These are phyloP conservation scores for Leccinum sublutescens DNA, from an alignment of 768 basidiomycete genomes.

Conservation along the genomic window DNA sequence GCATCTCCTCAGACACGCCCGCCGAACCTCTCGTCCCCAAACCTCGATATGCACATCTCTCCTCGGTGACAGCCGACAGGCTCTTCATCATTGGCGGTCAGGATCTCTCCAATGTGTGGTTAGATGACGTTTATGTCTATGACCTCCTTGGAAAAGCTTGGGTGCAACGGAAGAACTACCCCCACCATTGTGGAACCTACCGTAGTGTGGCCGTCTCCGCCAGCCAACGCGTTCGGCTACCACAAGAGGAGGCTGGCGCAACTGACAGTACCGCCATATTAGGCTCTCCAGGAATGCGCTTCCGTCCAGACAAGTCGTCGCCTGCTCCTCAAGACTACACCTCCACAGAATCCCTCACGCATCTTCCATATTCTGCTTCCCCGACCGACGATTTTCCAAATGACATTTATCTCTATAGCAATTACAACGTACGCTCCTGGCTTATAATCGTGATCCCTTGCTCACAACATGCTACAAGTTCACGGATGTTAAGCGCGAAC, in stretches of 20 bases:
- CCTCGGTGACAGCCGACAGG: slow-evolving; percentile 77
- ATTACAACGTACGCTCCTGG: slow-evolving; percentile 76
- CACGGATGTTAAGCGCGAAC: slow-evolving; percentile 92
- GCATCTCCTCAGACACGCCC: slow-evolving; percentile 34
- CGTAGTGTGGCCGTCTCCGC: slow-evolving; percentile 88
- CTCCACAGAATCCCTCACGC: slow-evolving; percentile 55
- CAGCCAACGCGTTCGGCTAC: slow-evolving; percentile 59
- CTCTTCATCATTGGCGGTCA: slow-evolving; percentile 95
- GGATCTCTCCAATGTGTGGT: slow-evolving; percentile 89
- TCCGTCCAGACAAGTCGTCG: slow-evolving; percentile 47
- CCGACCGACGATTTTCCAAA: slow-evolving; percentile 75
- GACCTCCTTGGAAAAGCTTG: slow-evolving; percentile 73
- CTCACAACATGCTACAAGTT: slow-evolving; percentile 50
- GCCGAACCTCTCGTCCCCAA: slow-evolving; percentile 62
- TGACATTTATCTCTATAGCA: slow-evolving; percentile 91
- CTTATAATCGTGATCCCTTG: slow-evolving; percentile 1
- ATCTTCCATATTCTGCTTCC: slow-evolving; percentile 73
- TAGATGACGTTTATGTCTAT: slow-evolving; percentile 90
- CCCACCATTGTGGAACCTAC: slow-evolving; percentile 95
- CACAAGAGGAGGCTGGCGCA: slow-evolving; percentile 56
- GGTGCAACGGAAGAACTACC: slow-evolving; percentile 78
- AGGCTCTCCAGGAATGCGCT: slow-evolving; percentile 58
- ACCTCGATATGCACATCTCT: slow-evolving; percentile 93
- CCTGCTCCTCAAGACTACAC: slow-evolving; percentile 48
- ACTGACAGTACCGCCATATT: slow-evolving; percentile 42